Base-by-base conservation (phyloP, 176 grass and related monocot genomes). In the Triticum urartu region DNA sequence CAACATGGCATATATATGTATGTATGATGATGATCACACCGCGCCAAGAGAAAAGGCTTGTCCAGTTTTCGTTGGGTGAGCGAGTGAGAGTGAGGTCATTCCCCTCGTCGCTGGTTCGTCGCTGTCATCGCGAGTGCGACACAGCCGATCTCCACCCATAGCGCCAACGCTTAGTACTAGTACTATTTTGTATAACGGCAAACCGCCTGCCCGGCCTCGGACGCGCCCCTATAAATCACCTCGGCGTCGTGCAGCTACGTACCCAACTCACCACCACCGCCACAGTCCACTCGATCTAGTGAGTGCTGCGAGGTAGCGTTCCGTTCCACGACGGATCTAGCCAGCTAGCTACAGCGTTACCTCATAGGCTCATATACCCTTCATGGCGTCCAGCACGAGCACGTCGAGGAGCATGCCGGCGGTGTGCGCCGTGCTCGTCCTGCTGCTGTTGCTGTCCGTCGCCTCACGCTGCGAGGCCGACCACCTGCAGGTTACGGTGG, bases 71-170 rank as follows among this genome's bases (percentile, higher is more conserved):
- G 30, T 33, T 33, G 28, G 7, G 40, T 3, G 42, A 43, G 42
- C 3, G 42, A 43, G 42, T 11, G 42, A 43, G 40, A 50, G 47
- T 64, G 21, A 45, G 59, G 15, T 65, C 56, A 72, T 54, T 10
- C 25, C 43, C 9, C 38, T 28, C 61, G 1, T 64, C 40, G 58
- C n/a, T 22, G 39, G n/a, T 25, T 73, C n/a, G 11, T 68, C 21
- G 39, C 2, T 6, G 71, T 20, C 82, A 80, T 68, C 80, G 87
- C 87, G 58, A 80, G 77, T 89, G 87, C 87, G 58, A 20, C 77
- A 75, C 82, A 80, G 45, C 9, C 47, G 18, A 74, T 11, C 56
- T 58, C 61, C 60, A 81, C 71, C 71, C 71, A 36, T 36, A 9
- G n/a, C 21, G 7, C 2, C 40, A 38, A 15, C 38, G 40, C 30